Evolutionary conservation across 441 rosid genomes (phyloP), one percentile per base, ranked within the genome.

Genomic region (Populus hybrid): DNA sequence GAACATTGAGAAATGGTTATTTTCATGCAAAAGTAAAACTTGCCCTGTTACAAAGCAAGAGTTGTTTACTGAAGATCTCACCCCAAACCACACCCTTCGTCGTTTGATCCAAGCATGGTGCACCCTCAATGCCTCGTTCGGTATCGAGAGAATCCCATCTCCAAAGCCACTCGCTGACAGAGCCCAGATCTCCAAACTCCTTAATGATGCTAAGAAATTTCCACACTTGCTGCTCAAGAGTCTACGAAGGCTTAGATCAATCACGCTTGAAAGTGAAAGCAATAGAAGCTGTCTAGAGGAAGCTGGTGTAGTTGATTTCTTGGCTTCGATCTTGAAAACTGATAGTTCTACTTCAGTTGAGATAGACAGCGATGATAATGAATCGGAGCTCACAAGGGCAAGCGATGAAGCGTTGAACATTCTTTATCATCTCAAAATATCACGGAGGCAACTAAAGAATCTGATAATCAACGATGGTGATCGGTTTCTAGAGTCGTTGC

Each of bases 101-200:
- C 89, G 94, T 0, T 76, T 90, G 77, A 90, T 90, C 86, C 92
- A 90, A 79, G 63, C 90, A 0, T 90, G 91, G 91, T 89, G 90
- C 88, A 84, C 82, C 20, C 79, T 86, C 77, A 83, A 89, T 63
- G 83, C 89, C 26, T 85, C 86, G 8, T 70, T 69, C 11, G 90
- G 91, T n/a, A 67, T 89, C 57, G 86, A 85, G 46, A 80, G 83
- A 21, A 84, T 88, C 80, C 87, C 94, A n/a, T 84, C 94, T 16
- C 92, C 90, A 0, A 86, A 83, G 81, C 79, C 85, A 1, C 87
- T 84, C 1, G 18, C 83, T 10, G 80, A 80, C 75, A 73, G 75
- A 74, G 30, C 83, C 34, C 87, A 83, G 69, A 75, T 90, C 23
- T 74, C 63, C 12, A 87, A 86, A 70, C 83, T 90, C 78, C 70